These are phyloP conservation scores for Lachnellula hyalina DNA, from an alignment of 2,329 filamentous ascomycete species.

Conservation along the genomic window DNA sequence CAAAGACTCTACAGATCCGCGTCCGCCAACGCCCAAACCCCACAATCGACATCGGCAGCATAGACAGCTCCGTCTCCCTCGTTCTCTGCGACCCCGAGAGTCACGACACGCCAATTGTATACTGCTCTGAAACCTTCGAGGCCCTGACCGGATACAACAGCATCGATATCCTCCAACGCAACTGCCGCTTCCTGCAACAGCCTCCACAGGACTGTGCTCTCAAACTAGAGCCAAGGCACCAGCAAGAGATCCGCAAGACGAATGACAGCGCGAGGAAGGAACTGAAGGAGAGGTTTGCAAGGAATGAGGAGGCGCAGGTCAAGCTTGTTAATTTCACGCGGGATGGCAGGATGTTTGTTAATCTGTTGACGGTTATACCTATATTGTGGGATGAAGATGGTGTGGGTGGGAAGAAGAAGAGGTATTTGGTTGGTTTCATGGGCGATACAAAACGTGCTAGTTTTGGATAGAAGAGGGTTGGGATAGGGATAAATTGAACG, in stretches of 20 bases:
- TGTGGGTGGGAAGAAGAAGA: neutral
- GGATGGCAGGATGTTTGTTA: constrained; percentile 88
- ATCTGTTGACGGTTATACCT: constrained; percentile 73
- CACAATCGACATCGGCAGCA: constrained; percentile 79
- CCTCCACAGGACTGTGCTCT: constrained; percentile 62
- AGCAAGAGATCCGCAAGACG: constrained; percentile 68
- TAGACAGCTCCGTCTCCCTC: constrained; percentile 90
- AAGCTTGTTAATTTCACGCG: constrained; percentile 92
- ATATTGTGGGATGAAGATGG: neutral
- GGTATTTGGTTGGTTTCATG: constrained; percentile 4
- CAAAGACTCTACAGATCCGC: constrained; percentile 11
- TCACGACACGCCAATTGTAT: constrained; percentile 86
- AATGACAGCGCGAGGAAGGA: constrained; percentile 78
- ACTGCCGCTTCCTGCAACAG: constrained; percentile 88
- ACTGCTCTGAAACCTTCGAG: constrained; percentile 91
- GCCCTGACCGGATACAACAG: constrained; percentile 84
- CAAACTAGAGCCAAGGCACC: constrained; percentile 55
- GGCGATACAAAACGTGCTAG: neutral
- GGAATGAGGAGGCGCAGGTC: constrained; percentile 74
- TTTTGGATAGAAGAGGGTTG: neutral
- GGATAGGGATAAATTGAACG: neutral
- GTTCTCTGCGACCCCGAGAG: constrained; percentile 88
- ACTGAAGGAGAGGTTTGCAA: constrained; percentile 71
- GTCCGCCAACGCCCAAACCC: constrained; percentile 78
- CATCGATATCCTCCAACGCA: constrained; percentile 80